Conservation (phyloP, 2,329 filamentous ascomycete genomes). For the Davidsoniella eucalypti region DNA sequence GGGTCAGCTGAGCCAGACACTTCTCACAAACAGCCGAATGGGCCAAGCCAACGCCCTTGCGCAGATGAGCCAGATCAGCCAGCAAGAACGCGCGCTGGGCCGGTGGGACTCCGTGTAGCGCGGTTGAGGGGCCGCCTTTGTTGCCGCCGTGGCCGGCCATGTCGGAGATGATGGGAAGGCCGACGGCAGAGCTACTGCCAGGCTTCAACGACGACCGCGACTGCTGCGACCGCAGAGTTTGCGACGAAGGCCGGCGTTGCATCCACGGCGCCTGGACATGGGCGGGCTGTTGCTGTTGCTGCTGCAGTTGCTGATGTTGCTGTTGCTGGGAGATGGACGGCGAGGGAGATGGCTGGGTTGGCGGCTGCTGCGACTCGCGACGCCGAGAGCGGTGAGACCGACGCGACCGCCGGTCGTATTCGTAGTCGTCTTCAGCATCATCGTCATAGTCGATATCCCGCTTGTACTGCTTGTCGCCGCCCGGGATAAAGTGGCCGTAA, state of each 20-base stretch:
- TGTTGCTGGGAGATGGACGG: not conserved
- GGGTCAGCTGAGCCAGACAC: constrained; percentile 5
- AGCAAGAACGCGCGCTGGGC: constrained; percentile 11
- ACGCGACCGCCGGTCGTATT: too few species aligned
- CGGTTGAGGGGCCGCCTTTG: not conserved
- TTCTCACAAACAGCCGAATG: too few species aligned
- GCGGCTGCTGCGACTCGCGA: too few species aligned
- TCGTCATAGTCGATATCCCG: too few species aligned
- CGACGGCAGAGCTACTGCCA: not conserved
- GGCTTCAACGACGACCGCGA: not conserved
- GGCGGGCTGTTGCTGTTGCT: not conserved
- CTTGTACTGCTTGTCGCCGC: too few species aligned
- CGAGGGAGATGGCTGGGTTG: not conserved
- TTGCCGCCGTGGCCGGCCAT: constrained; percentile 15
- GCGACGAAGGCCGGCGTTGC: not conserved
- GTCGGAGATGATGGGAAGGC: not conserved
- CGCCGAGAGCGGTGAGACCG: too few species aligned
- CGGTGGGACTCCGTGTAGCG: not conserved
- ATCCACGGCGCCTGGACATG: not conserved
- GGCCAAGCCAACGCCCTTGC: too few species aligned
- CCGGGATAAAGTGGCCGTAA: too few species aligned
- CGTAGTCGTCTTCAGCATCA: too few species aligned
- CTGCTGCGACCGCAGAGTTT: not conserved
- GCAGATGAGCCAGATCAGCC: constrained; percentile 6
- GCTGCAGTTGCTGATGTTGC: not conserved